A percentile compares a stretch with the other conserved stretches of the same genome.
These are phyloP conservation scores for Barnettozyma sucrosica DNA, from an alignment of 805 yeast genomes.

Conservation along the genomic window DNA sequence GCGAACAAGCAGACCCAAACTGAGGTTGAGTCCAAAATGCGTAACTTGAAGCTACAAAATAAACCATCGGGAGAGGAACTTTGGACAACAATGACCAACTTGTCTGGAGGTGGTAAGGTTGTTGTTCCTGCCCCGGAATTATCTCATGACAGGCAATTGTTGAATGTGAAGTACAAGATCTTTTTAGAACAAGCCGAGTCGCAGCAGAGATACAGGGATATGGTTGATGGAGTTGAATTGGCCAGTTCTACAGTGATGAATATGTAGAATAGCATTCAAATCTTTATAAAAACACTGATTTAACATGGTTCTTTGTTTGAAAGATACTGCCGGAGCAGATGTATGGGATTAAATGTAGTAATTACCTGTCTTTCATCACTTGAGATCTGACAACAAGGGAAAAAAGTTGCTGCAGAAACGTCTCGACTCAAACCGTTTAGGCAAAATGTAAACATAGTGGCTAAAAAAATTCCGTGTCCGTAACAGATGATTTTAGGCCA, in stretches of 20 bases:
- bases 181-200: conserved; percentile 83
- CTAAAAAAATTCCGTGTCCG: not conserved
- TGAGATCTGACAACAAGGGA: not conserved
- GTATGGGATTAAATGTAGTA: too few species aligned
- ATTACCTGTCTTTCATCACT: too few species aligned
- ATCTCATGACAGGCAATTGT: conserved; percentile 62
- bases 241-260: conserved; percentile 6
- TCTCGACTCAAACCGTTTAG: not conserved
- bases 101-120: conserved; percentile 80
- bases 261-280: not conserved
- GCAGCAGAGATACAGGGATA: conserved; percentile 69
- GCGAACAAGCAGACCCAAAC: conserved; percentile 49
- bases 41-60: conserved; percentile 25
- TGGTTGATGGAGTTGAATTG: conserved; percentile 48
- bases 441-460: not conserved
- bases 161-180: conserved; percentile 75
- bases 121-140: conserved; percentile 57
- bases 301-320: too few species aligned
- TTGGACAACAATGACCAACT: conserved; percentile 81
- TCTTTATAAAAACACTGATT: too few species aligned
- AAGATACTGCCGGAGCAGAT: too few species aligned
- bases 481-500: not conserved
- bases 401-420: not conserved
- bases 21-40: conserved; percentile 41
- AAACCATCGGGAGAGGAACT: conserved; percentile 46